A percentile compares a stretch with the other conserved stretches of the same genome.
phyloP scores from a whole-genome alignment of 2,329 filamentous ascomycete genomes.

The Colletotrichum sp. region DNA sequence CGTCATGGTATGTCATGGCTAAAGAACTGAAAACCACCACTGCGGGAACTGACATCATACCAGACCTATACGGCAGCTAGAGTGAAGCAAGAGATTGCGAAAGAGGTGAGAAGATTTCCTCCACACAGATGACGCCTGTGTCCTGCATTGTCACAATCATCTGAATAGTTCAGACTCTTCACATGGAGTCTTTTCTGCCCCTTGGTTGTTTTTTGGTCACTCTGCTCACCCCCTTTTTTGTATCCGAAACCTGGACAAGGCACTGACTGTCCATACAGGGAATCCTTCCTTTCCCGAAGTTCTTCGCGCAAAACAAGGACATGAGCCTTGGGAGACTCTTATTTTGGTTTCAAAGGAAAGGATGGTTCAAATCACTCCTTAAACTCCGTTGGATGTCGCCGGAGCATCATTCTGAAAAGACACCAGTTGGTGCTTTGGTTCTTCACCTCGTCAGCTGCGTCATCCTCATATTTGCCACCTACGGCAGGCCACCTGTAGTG shows the following conservation, averaged over 20 bases:
- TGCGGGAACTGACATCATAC: not conserved
- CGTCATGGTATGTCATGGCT: conserved; percentile 41
- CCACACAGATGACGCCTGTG: not conserved
- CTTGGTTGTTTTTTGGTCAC: not conserved
- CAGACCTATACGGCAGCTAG: conserved; percentile 58
- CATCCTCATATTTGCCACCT: conserved; percentile 39
- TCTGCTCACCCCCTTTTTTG: not conserved
- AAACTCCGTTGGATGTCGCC: conserved; percentile 34
- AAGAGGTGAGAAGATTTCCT: conserved; percentile 37
- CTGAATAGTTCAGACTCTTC: not conserved
- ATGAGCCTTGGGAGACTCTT: conserved; percentile 37
- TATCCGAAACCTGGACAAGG: too few relatives aligned
- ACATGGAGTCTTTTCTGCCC: not conserved
- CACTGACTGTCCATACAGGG: conserved; percentile 30
- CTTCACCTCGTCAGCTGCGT: conserved; percentile 38
- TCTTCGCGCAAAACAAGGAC: conserved; percentile 48
- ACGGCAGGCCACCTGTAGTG: conserved; percentile 23
- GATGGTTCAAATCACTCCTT: conserved; percentile 32
- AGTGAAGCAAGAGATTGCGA: conserved; percentile 66
- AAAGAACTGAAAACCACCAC: not conserved
- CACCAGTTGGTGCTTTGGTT: conserved; percentile 38
- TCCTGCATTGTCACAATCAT: too few relatives aligned
- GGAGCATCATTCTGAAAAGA: conserved; percentile 39
- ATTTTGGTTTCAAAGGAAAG: conserved; percentile 32
- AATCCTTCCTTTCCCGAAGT: conserved; percentile 53